Conservation (phyloP, 2,329 filamentous ascomycete genomes). For the Fusarium verrucosum region DNA sequence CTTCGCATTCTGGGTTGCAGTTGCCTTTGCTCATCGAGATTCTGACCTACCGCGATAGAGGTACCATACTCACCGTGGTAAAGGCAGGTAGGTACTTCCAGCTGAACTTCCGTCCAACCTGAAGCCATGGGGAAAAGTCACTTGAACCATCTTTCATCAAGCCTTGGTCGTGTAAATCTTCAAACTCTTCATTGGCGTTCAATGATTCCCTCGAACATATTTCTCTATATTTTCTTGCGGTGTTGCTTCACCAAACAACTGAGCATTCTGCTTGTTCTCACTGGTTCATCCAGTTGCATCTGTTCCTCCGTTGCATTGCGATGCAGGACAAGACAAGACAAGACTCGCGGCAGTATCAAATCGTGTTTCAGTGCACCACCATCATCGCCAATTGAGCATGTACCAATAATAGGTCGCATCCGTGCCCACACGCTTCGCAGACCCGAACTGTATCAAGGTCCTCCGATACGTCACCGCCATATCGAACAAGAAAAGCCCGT, state of each 20-base stretch:
- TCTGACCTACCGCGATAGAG: background rate
- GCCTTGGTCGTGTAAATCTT: too few relatives aligned
- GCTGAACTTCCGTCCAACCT: too few relatives aligned
- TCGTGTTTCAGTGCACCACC: constrained; percentile 26
- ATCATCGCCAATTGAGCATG: constrained; percentile 4
- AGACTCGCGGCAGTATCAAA: constrained; percentile 20
- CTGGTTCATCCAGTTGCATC: background rate
- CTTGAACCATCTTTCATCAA: background rate
- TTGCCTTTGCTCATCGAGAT: constrained; percentile 24
- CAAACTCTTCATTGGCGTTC: too few relatives aligned
- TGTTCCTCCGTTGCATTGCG: background rate
- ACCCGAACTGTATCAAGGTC: background rate
- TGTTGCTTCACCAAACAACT: background rate
- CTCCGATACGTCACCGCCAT: background rate
- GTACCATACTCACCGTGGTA: background rate
- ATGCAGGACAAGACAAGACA: too few relatives aligned
- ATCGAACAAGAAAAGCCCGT: background rate
- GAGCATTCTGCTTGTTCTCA: background rate
- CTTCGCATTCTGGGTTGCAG: background rate
- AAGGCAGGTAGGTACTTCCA: too few relatives aligned
- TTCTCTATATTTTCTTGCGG: background rate
- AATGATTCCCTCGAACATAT: background rate
- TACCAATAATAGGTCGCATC: constrained; percentile 1
- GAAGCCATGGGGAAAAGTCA: background rate
- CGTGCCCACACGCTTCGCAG: background rate